Conservation (phyloP, 768 basidiomycete species). For the Rhodosporidiobolus odoratus region DNA sequence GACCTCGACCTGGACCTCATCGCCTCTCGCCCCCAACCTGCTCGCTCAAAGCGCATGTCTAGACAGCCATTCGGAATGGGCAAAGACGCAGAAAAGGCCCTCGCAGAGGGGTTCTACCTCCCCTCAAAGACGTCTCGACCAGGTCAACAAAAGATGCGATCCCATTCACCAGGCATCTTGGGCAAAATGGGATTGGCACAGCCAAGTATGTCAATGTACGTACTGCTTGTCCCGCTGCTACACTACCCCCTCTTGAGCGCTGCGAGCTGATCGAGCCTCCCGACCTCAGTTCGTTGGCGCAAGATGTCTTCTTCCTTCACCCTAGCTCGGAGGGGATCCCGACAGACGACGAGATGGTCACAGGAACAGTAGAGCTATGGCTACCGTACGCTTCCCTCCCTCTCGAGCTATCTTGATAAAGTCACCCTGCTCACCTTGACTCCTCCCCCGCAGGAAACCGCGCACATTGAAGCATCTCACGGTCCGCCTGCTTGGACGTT, state of each 20-base stretch:
- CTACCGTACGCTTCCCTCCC: constrained; percentile 16
- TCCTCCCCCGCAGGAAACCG: constrained; percentile 6
- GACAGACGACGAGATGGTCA: constrained; percentile 24
- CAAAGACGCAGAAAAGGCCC: not conserved
- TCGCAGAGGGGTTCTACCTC: constrained; percentile 15
- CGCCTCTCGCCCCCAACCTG: not conserved
- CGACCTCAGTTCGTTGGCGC: constrained; percentile 11
- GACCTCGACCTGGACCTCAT: no score
- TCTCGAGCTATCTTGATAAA: not conserved
- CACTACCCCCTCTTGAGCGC: not conserved
- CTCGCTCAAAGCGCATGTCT: not conserved
- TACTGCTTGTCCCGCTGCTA: not conserved
- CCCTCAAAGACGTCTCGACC: not conserved
- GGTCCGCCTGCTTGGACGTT: constrained; percentile 22
- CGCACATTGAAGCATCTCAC: constrained; percentile 30
- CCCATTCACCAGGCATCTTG: constrained; percentile 5
- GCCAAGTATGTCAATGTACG: constrained; percentile 13
- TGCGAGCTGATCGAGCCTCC: not conserved
- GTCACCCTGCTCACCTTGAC: not conserved
- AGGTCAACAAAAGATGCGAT: not conserved
- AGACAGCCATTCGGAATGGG: not conserved
- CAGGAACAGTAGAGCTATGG: constrained; percentile 28
- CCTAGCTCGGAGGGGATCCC: constrained; percentile 12
- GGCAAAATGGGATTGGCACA: constrained; percentile 28
- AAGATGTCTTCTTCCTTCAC: constrained; percentile 36